A percentile compares a stretch with the other conserved stretches of the same genome.
Evolutionary conservation across 1,284 basidiomycete species (phyloP).

Genomic region (Malassezia equina): DNA sequence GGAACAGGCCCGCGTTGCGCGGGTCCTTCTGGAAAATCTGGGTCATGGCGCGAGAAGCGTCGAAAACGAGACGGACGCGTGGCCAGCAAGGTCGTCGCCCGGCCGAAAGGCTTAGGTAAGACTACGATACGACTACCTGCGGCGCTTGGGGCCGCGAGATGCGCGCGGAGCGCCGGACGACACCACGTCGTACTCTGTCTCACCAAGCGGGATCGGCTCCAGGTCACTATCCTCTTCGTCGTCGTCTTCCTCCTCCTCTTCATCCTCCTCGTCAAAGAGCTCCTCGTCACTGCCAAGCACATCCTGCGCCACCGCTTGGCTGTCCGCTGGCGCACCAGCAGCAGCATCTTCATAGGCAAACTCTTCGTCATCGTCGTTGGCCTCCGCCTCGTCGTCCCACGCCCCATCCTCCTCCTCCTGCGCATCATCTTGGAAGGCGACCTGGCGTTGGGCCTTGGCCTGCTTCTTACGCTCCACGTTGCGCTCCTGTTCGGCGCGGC

Average conservation of each 20-base stretch:
- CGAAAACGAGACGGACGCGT: not conserved
- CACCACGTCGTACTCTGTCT: conserved; percentile 21
- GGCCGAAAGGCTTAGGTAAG: conserved; percentile 8
- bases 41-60: conserved; percentile 29
- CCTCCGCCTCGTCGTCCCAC: conserved; percentile 2
- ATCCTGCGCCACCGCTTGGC: conserved; percentile 10
- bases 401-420: conserved; percentile 17
- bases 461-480: conserved; percentile 37
- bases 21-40: conserved; percentile 47
- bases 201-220: conserved; percentile 32
- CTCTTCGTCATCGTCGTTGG: conserved; percentile 30
- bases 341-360: conserved; percentile 39
- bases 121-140: conserved; percentile 1
- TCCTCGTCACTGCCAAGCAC: conserved; percentile 17
- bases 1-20: conserved; percentile 54
- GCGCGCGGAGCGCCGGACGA: not conserved
- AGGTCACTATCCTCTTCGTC: conserved; percentile 28
- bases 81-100: not conserved
- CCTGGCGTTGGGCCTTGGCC: conserved; percentile 23
- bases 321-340: not conserved
- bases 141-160: not conserved
- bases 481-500: conserved; percentile 29
- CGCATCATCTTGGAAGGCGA: conserved; percentile 3
- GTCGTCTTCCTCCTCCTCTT: conserved; percentile 16
- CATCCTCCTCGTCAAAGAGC: conserved; percentile 26